Evolutionary conservation across 177 flowering plant genomes (phyloP).

Genomic region (Vitis hybrid): DNA sequence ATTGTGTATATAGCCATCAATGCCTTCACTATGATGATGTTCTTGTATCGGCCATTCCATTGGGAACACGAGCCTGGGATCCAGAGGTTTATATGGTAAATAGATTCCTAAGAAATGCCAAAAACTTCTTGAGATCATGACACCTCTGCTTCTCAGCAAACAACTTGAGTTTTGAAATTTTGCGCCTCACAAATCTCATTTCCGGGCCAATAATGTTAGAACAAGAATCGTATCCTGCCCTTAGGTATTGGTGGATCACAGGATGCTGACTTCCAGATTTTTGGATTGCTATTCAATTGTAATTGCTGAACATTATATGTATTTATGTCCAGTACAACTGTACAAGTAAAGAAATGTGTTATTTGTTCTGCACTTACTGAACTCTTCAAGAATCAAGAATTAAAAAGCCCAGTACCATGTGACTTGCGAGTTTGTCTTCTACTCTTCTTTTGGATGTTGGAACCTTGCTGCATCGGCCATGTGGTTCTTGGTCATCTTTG

Average conservation of each 20-base stretch:
- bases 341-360: not conserved
- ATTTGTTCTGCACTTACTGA: too few relatives aligned
- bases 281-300: not conserved
- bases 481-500: too few relatives aligned
- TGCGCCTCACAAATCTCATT: not conserved
- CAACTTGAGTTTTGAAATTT: not conserved
- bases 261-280: not conserved
- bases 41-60: slow-evolving; percentile 75
- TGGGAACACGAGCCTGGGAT: slow-evolving; percentile 88
- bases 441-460: too few relatives aligned
- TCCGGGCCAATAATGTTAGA: not conserved
- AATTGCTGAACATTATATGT: not conserved
- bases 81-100: slow-evolving; percentile 88
- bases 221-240: not conserved
- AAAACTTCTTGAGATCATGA: not conserved
- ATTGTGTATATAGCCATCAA: slow-evolving; percentile 46
- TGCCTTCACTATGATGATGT: slow-evolving; percentile 72
- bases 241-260: not conserved
- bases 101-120: not conserved
- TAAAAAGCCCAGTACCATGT: too few relatives aligned
- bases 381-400: too few relatives aligned
- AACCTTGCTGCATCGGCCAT: too few relatives aligned
- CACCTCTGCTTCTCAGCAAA: not conserved
- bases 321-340: not conserved
- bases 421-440: too few relatives aligned